phyloP scores from a whole-genome alignment of 169 alveolate species.

The Cryptosporidium xiaoi region DNA sequence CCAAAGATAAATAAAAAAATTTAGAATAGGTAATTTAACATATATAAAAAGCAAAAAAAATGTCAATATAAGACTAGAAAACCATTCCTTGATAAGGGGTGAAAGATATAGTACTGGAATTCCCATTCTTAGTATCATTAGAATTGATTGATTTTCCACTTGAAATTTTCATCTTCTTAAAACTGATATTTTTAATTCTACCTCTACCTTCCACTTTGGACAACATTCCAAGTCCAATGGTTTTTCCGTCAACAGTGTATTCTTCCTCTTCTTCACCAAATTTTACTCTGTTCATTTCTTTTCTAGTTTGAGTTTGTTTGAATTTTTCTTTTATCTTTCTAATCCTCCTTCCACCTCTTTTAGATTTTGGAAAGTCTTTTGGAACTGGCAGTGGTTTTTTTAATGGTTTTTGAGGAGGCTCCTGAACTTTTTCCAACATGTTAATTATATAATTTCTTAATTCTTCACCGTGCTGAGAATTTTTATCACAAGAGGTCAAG shows the following conservation, averaged over 20 bases:
- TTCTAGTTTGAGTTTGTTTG: constrained; percentile 83
- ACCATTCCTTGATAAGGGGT: constrained; percentile 74
- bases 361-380: constrained; percentile 83
- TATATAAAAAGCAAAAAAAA: neutral
- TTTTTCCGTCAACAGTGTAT: constrained; percentile 78
- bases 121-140: constrained; percentile 27
- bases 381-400: constrained; percentile 89
- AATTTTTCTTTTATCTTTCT: constrained; percentile 87
- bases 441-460: constrained; percentile 69
- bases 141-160: neutral
- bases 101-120: constrained; percentile 35
- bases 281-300: constrained; percentile 86
- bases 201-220: constrained; percentile 5
- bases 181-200: neutral
- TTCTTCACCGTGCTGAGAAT: constrained; percentile 78
- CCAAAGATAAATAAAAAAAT: neutral
- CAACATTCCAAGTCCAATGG: constrained; percentile 51
- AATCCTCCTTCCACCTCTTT: constrained; percentile 88
- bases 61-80: neutral
- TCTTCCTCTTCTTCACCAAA: constrained; percentile 89
- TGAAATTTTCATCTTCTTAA: neutral
- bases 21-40: neutral
- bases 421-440: constrained; percentile 78
- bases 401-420: constrained; percentile 85
- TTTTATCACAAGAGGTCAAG: constrained; percentile 79